Conservation (phyloP, 2,329 filamentous ascomycete genomes). For the Calonectria montana region DNA sequence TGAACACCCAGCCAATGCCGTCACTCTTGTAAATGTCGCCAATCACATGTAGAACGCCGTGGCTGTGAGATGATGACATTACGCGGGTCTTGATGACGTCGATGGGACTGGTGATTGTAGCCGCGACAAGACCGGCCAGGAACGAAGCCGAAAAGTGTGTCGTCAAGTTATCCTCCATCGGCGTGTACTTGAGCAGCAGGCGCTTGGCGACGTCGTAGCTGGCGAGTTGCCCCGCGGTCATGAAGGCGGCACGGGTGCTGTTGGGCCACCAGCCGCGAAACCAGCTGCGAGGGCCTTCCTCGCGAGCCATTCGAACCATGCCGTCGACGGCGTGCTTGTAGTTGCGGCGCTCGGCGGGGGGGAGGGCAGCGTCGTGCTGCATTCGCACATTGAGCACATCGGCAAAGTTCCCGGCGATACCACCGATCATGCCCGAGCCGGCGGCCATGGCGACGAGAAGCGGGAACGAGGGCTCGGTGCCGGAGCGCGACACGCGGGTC, state of each 20-base stretch:
- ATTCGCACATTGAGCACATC: constrained; percentile 98
- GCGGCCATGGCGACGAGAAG: constrained; percentile 86
- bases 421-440: constrained; percentile 86
- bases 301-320: constrained; percentile 84
- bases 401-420: constrained; percentile 91
- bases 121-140: constrained; percentile 84
- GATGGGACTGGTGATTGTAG: constrained; percentile 85
- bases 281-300: constrained; percentile 80
- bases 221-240: constrained; percentile 87
- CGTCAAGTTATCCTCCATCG: constrained; percentile 75
- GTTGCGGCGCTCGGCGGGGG: constrained; percentile 79
- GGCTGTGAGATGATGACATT: constrained; percentile 73
- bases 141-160: constrained; percentile 85
- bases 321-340: constrained; percentile 93
- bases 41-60: constrained; percentile 69
- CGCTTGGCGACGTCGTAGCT: constrained; percentile 87
- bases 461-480: constrained; percentile 72
- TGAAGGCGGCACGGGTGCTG: constrained; percentile 82
- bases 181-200: constrained; percentile 73
- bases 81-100: constrained; percentile 91
- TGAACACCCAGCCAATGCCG: constrained; percentile 86
- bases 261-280: constrained; percentile 92
- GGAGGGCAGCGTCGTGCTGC: constrained; percentile 90
- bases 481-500: constrained; percentile 60
- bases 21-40: constrained; percentile 76